Base-by-base conservation (phyloP, 2,329 filamentous ascomycete species). In the Proliferodiscus dingleyae region DNA sequence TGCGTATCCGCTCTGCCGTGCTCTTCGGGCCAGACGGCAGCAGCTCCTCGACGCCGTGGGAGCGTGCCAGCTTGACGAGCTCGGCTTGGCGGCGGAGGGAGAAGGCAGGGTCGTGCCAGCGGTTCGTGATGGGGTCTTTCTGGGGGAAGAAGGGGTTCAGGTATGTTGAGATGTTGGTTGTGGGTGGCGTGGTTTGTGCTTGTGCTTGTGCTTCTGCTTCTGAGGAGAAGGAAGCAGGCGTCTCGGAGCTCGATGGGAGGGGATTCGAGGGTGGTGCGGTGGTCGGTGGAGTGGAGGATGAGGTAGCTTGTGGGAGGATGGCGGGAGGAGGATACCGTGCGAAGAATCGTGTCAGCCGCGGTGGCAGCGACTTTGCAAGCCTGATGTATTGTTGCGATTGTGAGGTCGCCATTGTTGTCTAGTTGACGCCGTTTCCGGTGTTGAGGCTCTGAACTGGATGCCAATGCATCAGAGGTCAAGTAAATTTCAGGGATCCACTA, bases 61-160 rank as follows among this genome's bases (percentile, higher is more conserved):
- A 73, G 47, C 78, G 72, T 4, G 93, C 89, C 60, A 97, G 68
- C 70, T 95, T 94, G 59, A 93, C 86, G 19, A 98, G 76, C 59
- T 95, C 87, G 19, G 90, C 90, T 73, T 98, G 93, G 51, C 87
- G 79, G 45, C 93, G 80, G 56, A 95, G 74, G 4, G 89, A 94
- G 71, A 83, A 90, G 46, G 82, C 77, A 0, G 93, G 88, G 53
- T 89, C 80, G 56, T 89, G 84, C 88, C 89, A 95, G 65, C 78
- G 81, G 18, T 87, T 86, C 0, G 89, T 95, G 33, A 73, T 70
- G 29, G 85, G 80, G 70, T 95, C 85, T 68, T 87, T 89, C 60
- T 79, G 81, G 29, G 86, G 80, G 51, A 81, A 73, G 72, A 98
- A 98, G 0, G 91, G 91, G 64, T 95, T 93, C 41, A 75, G 73